These are phyloP conservation scores for Penicillium brasilianum DNA, from an alignment of 2,329 filamentous ascomycete species.

Conservation along the genomic window DNA sequence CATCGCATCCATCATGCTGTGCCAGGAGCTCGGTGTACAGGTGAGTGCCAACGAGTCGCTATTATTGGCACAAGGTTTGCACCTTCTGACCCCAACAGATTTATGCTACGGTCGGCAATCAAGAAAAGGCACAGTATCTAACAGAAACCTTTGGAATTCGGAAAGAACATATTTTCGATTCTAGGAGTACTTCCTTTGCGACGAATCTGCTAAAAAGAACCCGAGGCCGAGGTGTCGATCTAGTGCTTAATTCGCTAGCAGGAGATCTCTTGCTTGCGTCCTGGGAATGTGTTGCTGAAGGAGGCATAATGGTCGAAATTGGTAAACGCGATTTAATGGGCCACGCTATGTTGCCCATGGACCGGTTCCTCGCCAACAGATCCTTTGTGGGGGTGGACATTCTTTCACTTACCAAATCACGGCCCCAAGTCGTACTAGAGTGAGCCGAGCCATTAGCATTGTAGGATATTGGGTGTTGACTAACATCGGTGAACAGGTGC, in stretches of 20 bases:
- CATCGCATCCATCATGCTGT: conserved; percentile 29
- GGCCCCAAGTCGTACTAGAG: conserved; percentile 2
- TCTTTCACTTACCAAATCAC: conserved; percentile 20
- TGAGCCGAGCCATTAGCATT: neutral
- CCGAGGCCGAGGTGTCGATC: conserved; percentile 24
- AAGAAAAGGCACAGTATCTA: conserved; percentile 27
- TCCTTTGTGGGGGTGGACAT: conserved; percentile 33
- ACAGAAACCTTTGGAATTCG: conserved; percentile 23
- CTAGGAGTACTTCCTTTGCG: conserved; percentile 23
- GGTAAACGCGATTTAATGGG: conserved; percentile 32
- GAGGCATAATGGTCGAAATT: conserved; percentile 31
- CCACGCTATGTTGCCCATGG: conserved; percentile 31
- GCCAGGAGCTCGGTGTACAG: conserved; percentile 24
- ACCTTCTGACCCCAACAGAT: conserved; percentile 14
- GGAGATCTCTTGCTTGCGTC: conserved; percentile 31
- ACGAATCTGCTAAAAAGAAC: conserved; percentile 18
- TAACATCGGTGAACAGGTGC: neutral
- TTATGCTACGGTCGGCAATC: conserved; percentile 23
- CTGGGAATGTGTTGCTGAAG: conserved; percentile 35
- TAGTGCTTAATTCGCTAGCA: conserved; percentile 32
- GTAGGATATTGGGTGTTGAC: neutral
- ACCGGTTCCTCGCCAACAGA: conserved; percentile 29
- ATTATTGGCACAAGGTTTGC: neutral
- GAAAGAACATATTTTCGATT: conserved; percentile 27
- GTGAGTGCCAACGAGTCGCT: conserved; percentile 6